These are phyloP conservation scores for Botrytis squamosa DNA, from an alignment of 2,329 filamentous ascomycete species.

Conservation along the genomic window DNA sequence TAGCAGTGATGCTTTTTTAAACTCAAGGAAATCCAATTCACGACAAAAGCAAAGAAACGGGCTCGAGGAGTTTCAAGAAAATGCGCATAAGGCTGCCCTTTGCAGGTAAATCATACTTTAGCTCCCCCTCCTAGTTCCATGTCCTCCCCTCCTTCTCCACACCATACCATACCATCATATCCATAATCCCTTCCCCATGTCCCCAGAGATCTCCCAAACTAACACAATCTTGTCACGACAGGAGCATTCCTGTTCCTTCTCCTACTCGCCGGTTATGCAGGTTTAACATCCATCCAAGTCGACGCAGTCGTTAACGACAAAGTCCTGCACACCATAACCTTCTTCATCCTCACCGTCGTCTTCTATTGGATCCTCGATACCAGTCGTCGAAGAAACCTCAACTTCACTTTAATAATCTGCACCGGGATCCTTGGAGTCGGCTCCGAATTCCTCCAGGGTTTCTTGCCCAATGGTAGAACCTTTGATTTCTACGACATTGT, in stretches of 20 bases:
- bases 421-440: slow-evolving; percentile 69
- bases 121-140: slow-evolving; percentile 10
- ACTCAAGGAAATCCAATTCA: not conserved
- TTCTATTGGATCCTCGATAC: slow-evolving; percentile 99
- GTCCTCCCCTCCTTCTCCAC: slow-evolving; percentile 18
- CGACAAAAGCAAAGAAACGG: not conserved
- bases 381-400: slow-evolving; percentile 76
- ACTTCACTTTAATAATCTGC: slow-evolving; percentile 79
- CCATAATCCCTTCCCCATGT: not conserved
- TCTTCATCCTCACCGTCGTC: slow-evolving; percentile 80
- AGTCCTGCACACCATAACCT: slow-evolving; percentile 78
- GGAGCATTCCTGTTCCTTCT: slow-evolving; percentile 69
- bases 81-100: slow-evolving; percentile 90
- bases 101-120: slow-evolving; percentile 63
- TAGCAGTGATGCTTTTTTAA: slow-evolving; percentile 17
- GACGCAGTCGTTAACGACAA: slow-evolving; percentile 76
- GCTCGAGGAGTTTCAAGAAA: slow-evolving; percentile 25
- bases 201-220: slow-evolving; percentile 20
- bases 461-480: slow-evolving; percentile 69
- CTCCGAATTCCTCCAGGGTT: slow-evolving; percentile 71
- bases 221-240: slow-evolving; percentile 39
- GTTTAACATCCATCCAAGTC: slow-evolving; percentile 65
- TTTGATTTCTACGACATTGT: slow-evolving; percentile 83
- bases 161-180: not conserved
- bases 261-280: slow-evolving; percentile 73